Base-by-base conservation (phyloP, 257 asterid genomes). In the Nicotiana attenuata region DNA sequence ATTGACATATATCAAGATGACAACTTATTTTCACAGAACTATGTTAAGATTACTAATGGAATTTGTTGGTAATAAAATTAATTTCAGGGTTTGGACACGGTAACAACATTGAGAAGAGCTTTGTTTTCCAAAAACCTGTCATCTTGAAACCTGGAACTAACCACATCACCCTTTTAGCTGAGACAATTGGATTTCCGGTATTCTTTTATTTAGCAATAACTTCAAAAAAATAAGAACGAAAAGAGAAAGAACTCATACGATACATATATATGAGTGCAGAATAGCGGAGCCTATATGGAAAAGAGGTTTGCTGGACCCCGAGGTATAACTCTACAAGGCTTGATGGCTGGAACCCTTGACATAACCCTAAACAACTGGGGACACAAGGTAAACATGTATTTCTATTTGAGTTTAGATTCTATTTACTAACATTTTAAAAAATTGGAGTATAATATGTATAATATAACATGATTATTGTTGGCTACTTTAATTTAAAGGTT, bases 231-330 rank as follows among this genome's bases (percentile, higher is more conserved):
- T 41, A 41, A 41, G 47, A 7, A 41, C 10, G 47, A 41, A 41
- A 41, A 41, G 47, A 41, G 11, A 11, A 41, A 41, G 47, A 7
- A 7, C 45, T 38, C 45, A 38, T 38, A 38, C 10, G 10, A 26
- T 26, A 26, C 2, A 41, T 41, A 41, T 41, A 20, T 45, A 71
- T 52, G 20, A 80, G 5, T 88, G 19, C 67, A 96, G 99, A 96
- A 96, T 83, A 96, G 99, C 60, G 99, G 99, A 77, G 99, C 98
- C 10, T 93, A 84, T 84, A 96, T 96, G 99, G 99, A 96, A 86
- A 96, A 64, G 90, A 88, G 99, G 82, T 94, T 89, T 84, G 98
- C 98, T 1, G 99, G 99, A 75, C 98, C 98, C 0, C 81, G 89
- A 89, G 93, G 85, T 10, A 71, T 96, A 60, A 87, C 91, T 7